Evolutionary conservation across 805 yeast species (phyloP), one percentile per base, ranked within the genome.

Genomic region (Saccharomycopsis selenospora): DNA sequence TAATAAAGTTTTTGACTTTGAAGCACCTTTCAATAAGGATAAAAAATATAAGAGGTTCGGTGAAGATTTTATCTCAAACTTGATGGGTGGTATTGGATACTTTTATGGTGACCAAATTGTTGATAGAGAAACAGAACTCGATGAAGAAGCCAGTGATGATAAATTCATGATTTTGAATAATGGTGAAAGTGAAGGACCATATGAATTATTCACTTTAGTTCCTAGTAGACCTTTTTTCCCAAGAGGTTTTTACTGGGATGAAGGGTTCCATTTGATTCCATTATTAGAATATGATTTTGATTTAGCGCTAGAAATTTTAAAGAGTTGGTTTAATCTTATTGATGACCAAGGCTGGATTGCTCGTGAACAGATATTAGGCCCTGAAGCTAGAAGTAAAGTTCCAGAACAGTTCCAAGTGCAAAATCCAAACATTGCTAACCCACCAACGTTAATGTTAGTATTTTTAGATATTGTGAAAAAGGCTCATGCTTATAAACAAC

Each of bases 221-320:
- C 99, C 99, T 2, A 86, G 96, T 43, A 73, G 99, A 46, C 87
- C 95, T 0, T 87, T 86, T 60, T 93, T 93, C 65, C 98, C 99
- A 3, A 75, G 99, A 54, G 99, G 99, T 0, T 93, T 93, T 60
- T 88, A 86, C 61, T 93, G 99, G 99, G 99, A 93, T 65, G 99
- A 93, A 66, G 99, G 99, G 0, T 93, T 93, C 65, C 96, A 91
- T 63, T 69, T 91, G 51, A 69, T 90, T 36, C 95, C 95, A 5
- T 68, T 93, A 33, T 64, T 85, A 56, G 82, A 83, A 43, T 90
- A 83, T 61, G 98, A 93, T 64, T 73, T 85, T 13, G 95, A 87
- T 59, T 68, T 90, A 40, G 86, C 80, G 0, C 69, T 89, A 52
- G 93, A 87, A 55, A 81, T 93, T 14, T 61, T 90, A 49, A 74